These are phyloP conservation scores for Colletotrichum phormii DNA, from an alignment of 2,329 filamentous ascomycete species.

Conservation along the genomic window DNA sequence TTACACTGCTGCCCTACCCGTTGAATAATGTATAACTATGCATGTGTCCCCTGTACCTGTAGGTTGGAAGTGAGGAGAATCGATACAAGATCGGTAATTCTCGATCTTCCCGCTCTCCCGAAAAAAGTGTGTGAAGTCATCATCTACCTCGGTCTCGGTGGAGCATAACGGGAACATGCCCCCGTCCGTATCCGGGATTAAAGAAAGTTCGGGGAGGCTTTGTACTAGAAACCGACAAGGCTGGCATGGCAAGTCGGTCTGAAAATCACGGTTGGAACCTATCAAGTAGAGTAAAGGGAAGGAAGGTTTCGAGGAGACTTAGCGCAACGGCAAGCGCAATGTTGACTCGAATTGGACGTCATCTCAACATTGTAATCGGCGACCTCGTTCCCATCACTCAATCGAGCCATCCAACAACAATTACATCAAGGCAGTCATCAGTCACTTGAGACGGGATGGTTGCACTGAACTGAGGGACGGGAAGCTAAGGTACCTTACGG, in stretches of 20 bases:
- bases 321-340: not conserved
- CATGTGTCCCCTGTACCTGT: slow-evolving; percentile 1
- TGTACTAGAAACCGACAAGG: slow-evolving; percentile 2
- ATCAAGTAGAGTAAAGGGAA: not conserved
- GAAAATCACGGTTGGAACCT: not conserved
- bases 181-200: not conserved
- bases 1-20: not conserved
- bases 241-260: slow-evolving; percentile 15
- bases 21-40: not conserved
- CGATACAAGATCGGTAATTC: not conserved
- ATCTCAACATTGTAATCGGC: not conserved
- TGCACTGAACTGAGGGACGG: not conserved
- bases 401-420: not conserved
- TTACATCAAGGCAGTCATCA: not conserved
- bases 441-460: not conserved
- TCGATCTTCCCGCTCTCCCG: not conserved
- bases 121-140: slow-evolving; percentile 20
- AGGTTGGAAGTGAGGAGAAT: not conserved
- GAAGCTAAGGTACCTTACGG: not conserved
- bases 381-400: not conserved
- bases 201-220: slow-evolving; percentile 17
- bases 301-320: slow-evolving; percentile 15
- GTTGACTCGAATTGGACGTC: slow-evolving; percentile 10
- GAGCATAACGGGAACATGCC: not conserved
- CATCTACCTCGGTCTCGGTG: slow-evolving; percentile 8